These are phyloP conservation scores for Lodderomyces margitis DNA, from an alignment of 1,139 yeast species.

Conservation along the genomic window DNA sequence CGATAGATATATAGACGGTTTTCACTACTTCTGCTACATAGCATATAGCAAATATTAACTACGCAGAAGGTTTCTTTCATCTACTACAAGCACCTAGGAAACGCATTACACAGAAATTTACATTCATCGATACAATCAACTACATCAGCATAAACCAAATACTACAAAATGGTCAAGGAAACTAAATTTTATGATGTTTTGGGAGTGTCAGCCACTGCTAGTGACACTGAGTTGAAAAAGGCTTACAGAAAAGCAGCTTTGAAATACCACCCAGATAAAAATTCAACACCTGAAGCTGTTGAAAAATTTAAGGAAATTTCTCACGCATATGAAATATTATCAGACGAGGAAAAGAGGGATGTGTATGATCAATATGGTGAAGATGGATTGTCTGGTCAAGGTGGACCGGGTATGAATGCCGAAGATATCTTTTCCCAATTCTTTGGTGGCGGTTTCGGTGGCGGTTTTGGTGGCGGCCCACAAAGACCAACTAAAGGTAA, in stretches of 20 bases:
- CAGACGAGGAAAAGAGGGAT: constrained; percentile 86
- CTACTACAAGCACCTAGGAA: too few species aligned
- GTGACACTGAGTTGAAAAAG: constrained; percentile 84
- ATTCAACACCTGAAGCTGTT: constrained; percentile 77
- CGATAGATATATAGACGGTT: too few species aligned
- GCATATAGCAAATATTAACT: too few species aligned
- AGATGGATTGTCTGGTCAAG: constrained; percentile 82
- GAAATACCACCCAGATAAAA: constrained; percentile 94
- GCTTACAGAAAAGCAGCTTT: constrained; percentile 93
- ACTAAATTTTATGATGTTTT: constrained; percentile 82
- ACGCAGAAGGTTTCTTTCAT: too few species aligned
- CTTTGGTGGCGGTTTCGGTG: constrained; percentile 66
- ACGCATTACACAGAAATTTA: too few species aligned
- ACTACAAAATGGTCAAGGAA: constrained; percentile 72
- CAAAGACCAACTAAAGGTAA: constrained; percentile 87
- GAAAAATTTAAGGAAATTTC: constrained; percentile 93
- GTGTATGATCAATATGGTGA: constrained; percentile 88
- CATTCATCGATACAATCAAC: too few species aligned
- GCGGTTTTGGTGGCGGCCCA: constrained; percentile 59
- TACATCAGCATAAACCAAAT: neutral
- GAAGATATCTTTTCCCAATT: constrained; percentile 92
- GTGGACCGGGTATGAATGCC: constrained; percentile 74
- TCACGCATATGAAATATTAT: constrained; percentile 83
- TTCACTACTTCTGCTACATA: too few species aligned
- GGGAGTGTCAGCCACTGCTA: constrained; percentile 78